Evolutionary conservation across 495 filamentous ascomycete species (phyloP).

Genomic region (Daldinia loculata): DNA sequence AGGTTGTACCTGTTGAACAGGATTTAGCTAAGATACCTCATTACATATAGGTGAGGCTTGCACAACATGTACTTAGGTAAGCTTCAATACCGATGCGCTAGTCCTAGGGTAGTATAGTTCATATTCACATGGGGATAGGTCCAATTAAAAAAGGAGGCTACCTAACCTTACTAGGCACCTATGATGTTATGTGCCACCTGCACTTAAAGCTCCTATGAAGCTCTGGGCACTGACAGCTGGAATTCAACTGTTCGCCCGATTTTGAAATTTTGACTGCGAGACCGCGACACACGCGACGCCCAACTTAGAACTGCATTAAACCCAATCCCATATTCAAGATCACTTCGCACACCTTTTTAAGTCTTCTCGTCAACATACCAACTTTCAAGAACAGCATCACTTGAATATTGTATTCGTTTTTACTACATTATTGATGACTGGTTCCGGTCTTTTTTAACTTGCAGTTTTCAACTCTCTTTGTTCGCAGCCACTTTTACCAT

Average conservation of each 20-base stretch:
- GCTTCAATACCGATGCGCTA: not conserved
- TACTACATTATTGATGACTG: not conserved
- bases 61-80: conserved; percentile 8
- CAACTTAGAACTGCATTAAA: conserved; percentile 34
- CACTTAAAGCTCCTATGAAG: not conserved
- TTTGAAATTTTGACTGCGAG: conserved; percentile 25
- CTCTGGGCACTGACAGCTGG: conserved; percentile 22
- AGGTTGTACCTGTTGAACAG: conserved; percentile 22
- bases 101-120: conserved; percentile 4
- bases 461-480: not conserved
- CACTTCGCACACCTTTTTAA: not conserved
- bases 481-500: not conserved
- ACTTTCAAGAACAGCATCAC: not conserved
- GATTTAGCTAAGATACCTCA: conserved; percentile 15
- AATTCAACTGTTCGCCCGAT: conserved; percentile 19
- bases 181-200: not conserved
- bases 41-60: conserved; percentile 7
- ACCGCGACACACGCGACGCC: conserved; percentile 40
- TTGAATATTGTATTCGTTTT: not conserved
- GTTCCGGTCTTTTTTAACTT: not conserved
- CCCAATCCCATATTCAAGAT: conserved; percentile 33
- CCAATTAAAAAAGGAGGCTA: conserved; percentile 1
- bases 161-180: not conserved
- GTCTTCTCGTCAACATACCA: not conserved
- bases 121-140: not conserved